Base-by-base conservation (phyloP, 768 basidiomycete genomes). In the Terana coerulea region DNA sequence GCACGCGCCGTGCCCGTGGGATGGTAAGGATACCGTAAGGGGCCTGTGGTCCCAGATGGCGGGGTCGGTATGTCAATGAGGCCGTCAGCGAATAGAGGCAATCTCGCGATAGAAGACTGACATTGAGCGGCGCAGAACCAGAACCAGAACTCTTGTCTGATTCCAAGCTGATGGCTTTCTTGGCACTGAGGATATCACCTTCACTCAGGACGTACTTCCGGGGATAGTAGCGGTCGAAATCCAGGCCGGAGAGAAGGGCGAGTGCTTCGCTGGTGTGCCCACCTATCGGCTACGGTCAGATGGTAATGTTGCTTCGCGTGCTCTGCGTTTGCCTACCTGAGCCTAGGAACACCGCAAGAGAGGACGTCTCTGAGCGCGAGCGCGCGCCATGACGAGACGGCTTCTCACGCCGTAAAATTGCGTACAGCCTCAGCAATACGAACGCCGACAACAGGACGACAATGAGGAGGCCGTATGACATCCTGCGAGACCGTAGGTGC, bases 241-340 rank as follows among this genome's bases (percentile, higher is more conserved):
- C 83, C 22, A 99, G 68, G 11, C 83, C 70, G 2, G 85, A 86
- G 24, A 89, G 50, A 24, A 98, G 74, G 29, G 76, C 73, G 56
- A 95, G 67, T 36, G 86, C 88, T 73, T 99, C 97, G 55, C 79
- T 83, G 14, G 94, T 97, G 70, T 99, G 97, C 0, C 97, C 97
- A 39, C 97, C 95, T 98, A 63, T 15, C 36, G 31, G 45, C 15
- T 30, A 25, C 19, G 11, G 45, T 34, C 11, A 33, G 45, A 7
- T 19, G 17, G 30, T 11, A 45, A 29, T 30, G 14, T 30, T 19
- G 3, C 28, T 45, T 12, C 43, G 19, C 43, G 17, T 29, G 43
- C 12, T n/a, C 25, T 45, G 19, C 19, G 31, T 11, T n/a, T 46
- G 45, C 45, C 62, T 61, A 89, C 95, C 95, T 65, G 95, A 98